phyloP scores from a whole-genome alignment of 495 filamentous ascomycete genomes.

The Xylaria sp. region DNA sequence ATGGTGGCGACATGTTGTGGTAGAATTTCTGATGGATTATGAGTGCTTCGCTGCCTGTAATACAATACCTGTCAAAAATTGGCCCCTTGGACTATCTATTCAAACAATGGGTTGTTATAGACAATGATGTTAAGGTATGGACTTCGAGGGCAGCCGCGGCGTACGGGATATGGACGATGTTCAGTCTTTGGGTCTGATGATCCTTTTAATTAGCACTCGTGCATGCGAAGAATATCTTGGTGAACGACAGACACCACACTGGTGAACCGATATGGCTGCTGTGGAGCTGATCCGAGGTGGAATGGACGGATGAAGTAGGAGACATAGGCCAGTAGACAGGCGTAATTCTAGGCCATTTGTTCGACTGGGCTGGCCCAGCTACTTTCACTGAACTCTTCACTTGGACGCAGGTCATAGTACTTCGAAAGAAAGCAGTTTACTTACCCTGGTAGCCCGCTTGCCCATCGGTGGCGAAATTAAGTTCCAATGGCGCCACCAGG shows the following conservation, averaged over 20 bases:
- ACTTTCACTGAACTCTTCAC: constrained; percentile 5
- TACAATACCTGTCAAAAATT: not conserved
- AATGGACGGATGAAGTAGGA: not conserved
- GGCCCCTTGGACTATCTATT: not conserved
- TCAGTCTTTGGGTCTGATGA: not conserved
- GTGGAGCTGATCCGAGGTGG: not conserved
- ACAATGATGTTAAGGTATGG: not conserved
- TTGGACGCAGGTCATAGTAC: not conserved
- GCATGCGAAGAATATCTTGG: not conserved
- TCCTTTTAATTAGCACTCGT: not conserved
- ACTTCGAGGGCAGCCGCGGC: not conserved
- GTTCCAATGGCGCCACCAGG: constrained; percentile 1
- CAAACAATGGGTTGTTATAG: not conserved
- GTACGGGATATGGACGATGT: not conserved
- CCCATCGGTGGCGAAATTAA: constrained; percentile 5
- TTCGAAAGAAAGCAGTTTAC: not conserved
- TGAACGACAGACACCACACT: not conserved
- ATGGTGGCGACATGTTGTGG: not conserved
- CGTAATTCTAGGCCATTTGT: not conserved
- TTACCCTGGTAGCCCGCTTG: constrained; percentile 15
- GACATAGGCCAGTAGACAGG: not conserved
- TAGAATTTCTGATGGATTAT: not conserved
- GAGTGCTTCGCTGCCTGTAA: not conserved
- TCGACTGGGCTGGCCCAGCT: not conserved
- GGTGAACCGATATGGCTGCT: not conserved